These are phyloP conservation scores for Aspergillus cavernicola DNA, from an alignment of 495 filamentous ascomycete species.

Conservation along the genomic window DNA sequence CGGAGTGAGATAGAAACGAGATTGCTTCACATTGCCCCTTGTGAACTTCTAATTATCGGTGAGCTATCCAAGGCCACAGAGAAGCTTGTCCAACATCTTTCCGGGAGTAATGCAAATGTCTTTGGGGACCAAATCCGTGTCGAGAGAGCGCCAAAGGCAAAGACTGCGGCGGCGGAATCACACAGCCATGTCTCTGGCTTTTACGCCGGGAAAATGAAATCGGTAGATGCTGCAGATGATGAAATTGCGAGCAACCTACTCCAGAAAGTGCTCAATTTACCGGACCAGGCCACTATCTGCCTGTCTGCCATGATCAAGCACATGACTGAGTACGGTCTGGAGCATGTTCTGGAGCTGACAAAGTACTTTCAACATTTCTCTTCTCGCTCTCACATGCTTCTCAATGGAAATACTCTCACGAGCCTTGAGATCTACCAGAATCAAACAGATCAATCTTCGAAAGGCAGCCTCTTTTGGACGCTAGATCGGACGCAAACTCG, in stretches of 20 bases:
- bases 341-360: slow-evolving; percentile 95
- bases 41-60: slow-evolving; percentile 94
- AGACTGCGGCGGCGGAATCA: slow-evolving; percentile 77
- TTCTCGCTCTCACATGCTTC: slow-evolving; percentile 88
- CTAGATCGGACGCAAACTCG: slow-evolving; percentile 88
- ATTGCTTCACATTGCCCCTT: slow-evolving; percentile 89
- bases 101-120: slow-evolving; percentile 83
- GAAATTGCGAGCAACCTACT: slow-evolving; percentile 57
- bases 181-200: slow-evolving; percentile 91
- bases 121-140: slow-evolving; percentile 89
- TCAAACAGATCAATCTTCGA: slow-evolving; percentile 79
- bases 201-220: slow-evolving; percentile 84
- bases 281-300: slow-evolving; percentile 85
- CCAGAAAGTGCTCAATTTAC: slow-evolving; percentile 79
- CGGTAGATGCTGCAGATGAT: slow-evolving; percentile 45
- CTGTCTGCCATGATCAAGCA: slow-evolving; percentile 97
- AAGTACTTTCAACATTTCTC: slow-evolving; percentile 98
- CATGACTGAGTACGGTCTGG: slow-evolving; percentile 85
- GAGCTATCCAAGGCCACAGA: slow-evolving; percentile 90
- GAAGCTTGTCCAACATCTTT: slow-evolving; percentile 86
- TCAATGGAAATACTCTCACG: slow-evolving; percentile 92
- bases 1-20: slow-evolving; percentile 92
- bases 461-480: slow-evolving; percentile 93
- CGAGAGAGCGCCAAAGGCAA: slow-evolving; percentile 68
- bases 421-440: slow-evolving; percentile 97